Conservation (phyloP, 1,139 yeast genomes). For the Yamadazyma taylorii region DNA sequence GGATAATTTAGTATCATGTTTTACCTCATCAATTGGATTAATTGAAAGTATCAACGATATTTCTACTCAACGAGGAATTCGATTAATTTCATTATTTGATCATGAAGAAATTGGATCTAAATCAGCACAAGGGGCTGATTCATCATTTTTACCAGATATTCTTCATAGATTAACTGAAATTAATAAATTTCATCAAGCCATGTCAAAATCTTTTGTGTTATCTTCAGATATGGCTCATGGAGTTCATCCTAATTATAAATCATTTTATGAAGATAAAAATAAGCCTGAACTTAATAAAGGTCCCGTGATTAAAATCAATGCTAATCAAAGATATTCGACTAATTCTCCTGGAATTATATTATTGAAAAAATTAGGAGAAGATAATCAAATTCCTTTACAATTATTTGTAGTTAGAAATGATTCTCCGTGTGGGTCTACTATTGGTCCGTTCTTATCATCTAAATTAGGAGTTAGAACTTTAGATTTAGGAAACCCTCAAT, state of each 20-base stretch:
- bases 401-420: slow-evolving; percentile 89
- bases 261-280: slow-evolving; percentile 73
- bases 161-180: slow-evolving; percentile 60
- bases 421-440: slow-evolving; percentile 94
- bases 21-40: slow-evolving; percentile 71
- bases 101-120: slow-evolving; percentile 95
- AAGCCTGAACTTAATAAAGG: slow-evolving; percentile 83
- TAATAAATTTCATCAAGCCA: slow-evolving; percentile 54
- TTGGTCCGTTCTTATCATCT: slow-evolving; percentile 91
- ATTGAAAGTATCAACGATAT: slow-evolving; percentile 51
- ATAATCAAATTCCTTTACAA: slow-evolving; percentile 67
- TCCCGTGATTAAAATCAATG: slow-evolving; percentile 90
- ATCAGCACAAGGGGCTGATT: slow-evolving; percentile 96
- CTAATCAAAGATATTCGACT: slow-evolving; percentile 93
- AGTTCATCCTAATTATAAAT: slow-evolving; percentile 86
- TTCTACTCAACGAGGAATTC: slow-evolving; percentile 53
- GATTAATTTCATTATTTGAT: slow-evolving; percentile 79
- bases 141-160: slow-evolving; percentile 81
- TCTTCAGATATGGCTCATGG: slow-evolving; percentile 99
- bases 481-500: slow-evolving; percentile 91
- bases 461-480: slow-evolving; percentile 86
- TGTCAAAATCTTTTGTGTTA: slow-evolving; percentile 81
- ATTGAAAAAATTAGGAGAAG: slow-evolving; percentile 68
- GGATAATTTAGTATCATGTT: slow-evolving; percentile 88
- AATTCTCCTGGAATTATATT: slow-evolving; percentile 87